Evolutionary conservation across 208 protist genomes (phyloP).

Genomic region (Trypanosoma caninum): DNA sequence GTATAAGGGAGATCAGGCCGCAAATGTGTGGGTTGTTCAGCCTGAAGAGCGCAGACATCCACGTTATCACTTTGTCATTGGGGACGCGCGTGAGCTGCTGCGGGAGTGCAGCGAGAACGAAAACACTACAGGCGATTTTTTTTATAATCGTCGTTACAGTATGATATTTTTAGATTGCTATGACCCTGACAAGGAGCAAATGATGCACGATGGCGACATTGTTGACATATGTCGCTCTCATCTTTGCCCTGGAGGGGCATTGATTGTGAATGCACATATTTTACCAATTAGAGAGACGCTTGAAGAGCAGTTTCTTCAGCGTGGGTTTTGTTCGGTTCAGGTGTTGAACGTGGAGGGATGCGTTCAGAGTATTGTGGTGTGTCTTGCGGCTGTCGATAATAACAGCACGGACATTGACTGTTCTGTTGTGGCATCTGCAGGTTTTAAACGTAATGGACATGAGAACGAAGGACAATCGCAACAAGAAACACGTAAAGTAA

Average conservation of each 20-base stretch:
- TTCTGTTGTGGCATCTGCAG: too few species aligned
- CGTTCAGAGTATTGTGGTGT: constrained; percentile 61
- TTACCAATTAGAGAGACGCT: constrained; percentile 30
- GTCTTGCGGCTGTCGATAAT: constrained; percentile 10
- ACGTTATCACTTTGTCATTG: constrained; percentile 40
- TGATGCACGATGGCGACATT: constrained; percentile 65
- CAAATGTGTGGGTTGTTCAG: constrained; percentile 15
- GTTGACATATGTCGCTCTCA: constrained; percentile 47
- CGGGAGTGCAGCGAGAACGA: not conserved
- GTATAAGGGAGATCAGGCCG: not conserved
- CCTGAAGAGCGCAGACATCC: constrained; percentile 8
- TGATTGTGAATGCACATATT: constrained; percentile 80
- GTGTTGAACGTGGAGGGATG: constrained; percentile 54
- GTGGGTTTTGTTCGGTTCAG: constrained; percentile 65
- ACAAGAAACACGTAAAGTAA: not conserved
- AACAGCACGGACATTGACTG: not conserved
- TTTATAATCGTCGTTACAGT: constrained; percentile 32
- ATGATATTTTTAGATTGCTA: constrained; percentile 86
- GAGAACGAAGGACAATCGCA: not conserved
- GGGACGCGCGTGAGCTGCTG: constrained; percentile 53
- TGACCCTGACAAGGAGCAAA: constrained; percentile 59
- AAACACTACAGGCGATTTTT: not conserved
- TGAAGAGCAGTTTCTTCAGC: constrained; percentile 34
- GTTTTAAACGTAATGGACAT: too few species aligned
- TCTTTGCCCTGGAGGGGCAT: constrained; percentile 45